Evolutionary conservation across 208 protist species (phyloP), one percentile per base, ranked within the genome.

Genomic region (Crithidia fasciculata): DNA sequence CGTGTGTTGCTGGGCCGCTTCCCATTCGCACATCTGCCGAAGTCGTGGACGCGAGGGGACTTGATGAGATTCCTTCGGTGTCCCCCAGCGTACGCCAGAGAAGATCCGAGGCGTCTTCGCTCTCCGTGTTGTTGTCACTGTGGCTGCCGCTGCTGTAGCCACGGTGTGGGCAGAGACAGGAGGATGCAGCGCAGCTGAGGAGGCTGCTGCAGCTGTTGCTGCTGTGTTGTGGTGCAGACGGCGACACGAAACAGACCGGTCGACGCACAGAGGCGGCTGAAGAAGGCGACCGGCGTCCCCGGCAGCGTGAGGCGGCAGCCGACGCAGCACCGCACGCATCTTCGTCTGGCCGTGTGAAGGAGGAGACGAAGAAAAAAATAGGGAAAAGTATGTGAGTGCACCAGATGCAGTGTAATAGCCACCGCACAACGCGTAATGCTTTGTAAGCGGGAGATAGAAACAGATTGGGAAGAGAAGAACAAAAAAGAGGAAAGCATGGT

Each of bases 61-160:
- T 28, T 1, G 28, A 28, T 28, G 28, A 28, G 28, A 28, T 28
- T 28, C 28, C 28, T 28, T 28, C 12, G 45, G 5, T 13, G 6
- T 72, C 58, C 5, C 58, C 47, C 19, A 80, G 18, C 8, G 45
- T 44, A 18, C 36, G 19, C 74, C 74, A 80, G 10, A 80, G 19
- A n/a, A 80, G 69, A 15, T 80, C 74, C 16, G 69, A 66, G 5
- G 74, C 74, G 41, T 80, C 74, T 0, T 74, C 69, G 45, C 39
- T 66, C 0, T 40, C 39, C 49, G 4, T 6, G 12, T 15, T 7
- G 16, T 39, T 53, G 2, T 70, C 43, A 43, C 4, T 49, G 5
- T 36, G 12, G 7, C 8, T 15, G 41, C 36, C 36, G n/a, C 41
- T 44, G 53, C 43, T 54, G 45, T 56, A 69, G 16, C 16, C 5